A percentile compares a stretch with the other conserved stretches of the same genome.
Conservation (phyloP, 208 protist genomes). For the Crithidia sp. region DNA sequence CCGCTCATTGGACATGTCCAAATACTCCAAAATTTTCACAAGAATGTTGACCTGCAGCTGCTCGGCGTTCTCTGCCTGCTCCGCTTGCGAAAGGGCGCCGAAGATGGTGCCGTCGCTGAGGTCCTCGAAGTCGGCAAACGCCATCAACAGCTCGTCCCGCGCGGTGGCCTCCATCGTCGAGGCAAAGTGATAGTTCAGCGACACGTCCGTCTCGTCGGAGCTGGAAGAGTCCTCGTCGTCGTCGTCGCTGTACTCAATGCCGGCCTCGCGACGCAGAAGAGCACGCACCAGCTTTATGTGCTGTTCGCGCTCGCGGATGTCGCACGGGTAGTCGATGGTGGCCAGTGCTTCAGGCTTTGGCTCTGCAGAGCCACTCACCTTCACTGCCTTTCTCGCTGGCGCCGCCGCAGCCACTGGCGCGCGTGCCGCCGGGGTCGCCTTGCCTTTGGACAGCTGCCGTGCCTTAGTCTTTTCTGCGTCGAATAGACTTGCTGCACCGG, state of each 20-base stretch:
- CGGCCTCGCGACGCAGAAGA: slow-evolving; percentile 47
- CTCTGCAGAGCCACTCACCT: background rate
- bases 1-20: slow-evolving; percentile 84
- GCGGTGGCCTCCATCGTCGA: slow-evolving; percentile 62
- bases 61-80: slow-evolving; percentile 6
- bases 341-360: background rate
- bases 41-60: slow-evolving; percentile 44
- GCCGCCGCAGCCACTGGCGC: background rate
- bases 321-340: slow-evolving; percentile 10
- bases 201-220: slow-evolving; percentile 72
- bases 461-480: slow-evolving; percentile 25
- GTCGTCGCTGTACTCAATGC: slow-evolving; percentile 42
- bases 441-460: slow-evolving; percentile 19
- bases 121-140: slow-evolving; percentile 46
- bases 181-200: slow-evolving; percentile 78
- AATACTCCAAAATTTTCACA: slow-evolving; percentile 54
- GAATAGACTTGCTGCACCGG: slow-evolving; percentile 43
- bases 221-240: slow-evolving; percentile 35
- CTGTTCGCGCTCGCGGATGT: slow-evolving; percentile 49
- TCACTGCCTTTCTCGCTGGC: background rate
- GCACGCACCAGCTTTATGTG: slow-evolving; percentile 56
- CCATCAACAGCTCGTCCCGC: slow-evolving; percentile 65
- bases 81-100: background rate
- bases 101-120: slow-evolving; percentile 14
- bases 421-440: background rate